Conservation (phyloP, 768 basidiomycete species). For the Tulasnella sp. region DNA sequence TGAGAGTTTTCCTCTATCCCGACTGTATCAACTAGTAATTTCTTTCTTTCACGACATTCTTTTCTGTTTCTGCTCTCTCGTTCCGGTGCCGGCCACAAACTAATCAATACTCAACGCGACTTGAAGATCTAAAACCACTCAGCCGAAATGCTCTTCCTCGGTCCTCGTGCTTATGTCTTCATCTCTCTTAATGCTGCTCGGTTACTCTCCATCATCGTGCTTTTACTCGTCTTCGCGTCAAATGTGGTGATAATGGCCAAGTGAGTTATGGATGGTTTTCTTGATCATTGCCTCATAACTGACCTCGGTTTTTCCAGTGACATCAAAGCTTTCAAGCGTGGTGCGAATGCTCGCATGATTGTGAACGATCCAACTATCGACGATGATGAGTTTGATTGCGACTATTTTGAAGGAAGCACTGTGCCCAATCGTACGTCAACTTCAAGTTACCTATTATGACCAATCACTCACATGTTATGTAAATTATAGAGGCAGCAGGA, state of each 20-base stretch:
- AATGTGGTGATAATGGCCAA: conserved; percentile 19
- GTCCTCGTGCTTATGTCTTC: conserved; percentile 32
- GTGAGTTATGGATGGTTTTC: conserved; percentile 28
- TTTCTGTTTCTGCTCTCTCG: too few species aligned
- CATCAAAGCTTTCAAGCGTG: conserved; percentile 55
- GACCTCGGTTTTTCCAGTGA: conserved; percentile 30
- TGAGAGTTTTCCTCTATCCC: too few species aligned
- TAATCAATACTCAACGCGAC: too few species aligned
- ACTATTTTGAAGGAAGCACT: conserved; percentile 73
- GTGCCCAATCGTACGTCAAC: conserved; percentile 10
- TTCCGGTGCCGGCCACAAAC: too few species aligned
- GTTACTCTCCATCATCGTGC: conserved; percentile 59
- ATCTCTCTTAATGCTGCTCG: conserved; percentile 71
- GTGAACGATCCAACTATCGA: conserved; percentile 25
- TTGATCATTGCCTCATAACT: conserved; percentile 20
- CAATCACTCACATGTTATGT: background rate
- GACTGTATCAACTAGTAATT: too few species aligned
- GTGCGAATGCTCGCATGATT: conserved; percentile 22
- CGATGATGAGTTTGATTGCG: conserved; percentile 38
- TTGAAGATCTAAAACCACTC: too few species aligned
- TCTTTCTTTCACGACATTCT: too few species aligned
- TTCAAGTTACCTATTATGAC: background rate
- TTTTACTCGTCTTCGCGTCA: conserved; percentile 60
- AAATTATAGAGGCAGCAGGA: conserved; percentile 49
- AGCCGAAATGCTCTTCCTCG: conserved; percentile 8